These are phyloP conservation scores for Neofusicoccum sp. DNA, from an alignment of 2,329 filamentous ascomycete genomes.

Conservation along the genomic window DNA sequence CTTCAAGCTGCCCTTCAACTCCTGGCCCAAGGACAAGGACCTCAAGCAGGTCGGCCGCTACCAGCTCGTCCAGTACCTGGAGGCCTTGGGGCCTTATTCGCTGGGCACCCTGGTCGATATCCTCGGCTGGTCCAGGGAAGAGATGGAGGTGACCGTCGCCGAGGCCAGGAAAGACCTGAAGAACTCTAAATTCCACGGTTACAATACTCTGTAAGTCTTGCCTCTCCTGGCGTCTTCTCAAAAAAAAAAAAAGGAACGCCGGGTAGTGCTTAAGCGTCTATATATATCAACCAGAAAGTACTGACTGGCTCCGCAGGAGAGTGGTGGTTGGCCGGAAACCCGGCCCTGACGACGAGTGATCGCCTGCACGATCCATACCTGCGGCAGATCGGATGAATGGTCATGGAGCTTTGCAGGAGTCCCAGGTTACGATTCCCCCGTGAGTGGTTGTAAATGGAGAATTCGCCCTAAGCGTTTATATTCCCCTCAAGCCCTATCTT, in stretches of 20 bases:
- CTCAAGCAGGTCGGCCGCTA: slow-evolving; percentile 20
- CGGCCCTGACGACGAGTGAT: neutral
- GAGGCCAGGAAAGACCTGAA: slow-evolving; percentile 21
- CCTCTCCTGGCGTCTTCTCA: neutral
- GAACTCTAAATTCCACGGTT: slow-evolving; percentile 23
- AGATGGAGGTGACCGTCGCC: slow-evolving; percentile 20
- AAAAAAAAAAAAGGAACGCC: too few relatives aligned
- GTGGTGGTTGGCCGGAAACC: slow-evolving; percentile 4
- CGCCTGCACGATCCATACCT: too few relatives aligned
- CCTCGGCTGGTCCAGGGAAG: slow-evolving; percentile 14
- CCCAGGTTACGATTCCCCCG: too few relatives aligned
- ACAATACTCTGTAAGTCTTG: slow-evolving; percentile 28
- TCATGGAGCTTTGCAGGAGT: too few relatives aligned
- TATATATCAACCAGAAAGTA: too few relatives aligned
- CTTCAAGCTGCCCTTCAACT: slow-evolving; percentile 21
- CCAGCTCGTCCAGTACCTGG: slow-evolving; percentile 21
- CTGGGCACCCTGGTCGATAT: slow-evolving; percentile 15
- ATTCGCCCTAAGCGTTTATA: too few relatives aligned
- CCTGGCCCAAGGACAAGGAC: slow-evolving; percentile 18
- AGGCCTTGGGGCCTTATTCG: slow-evolving; percentile 19
- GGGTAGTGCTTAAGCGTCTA: too few relatives aligned
- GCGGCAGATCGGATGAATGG: too few relatives aligned
- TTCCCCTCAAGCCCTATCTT: too few relatives aligned
- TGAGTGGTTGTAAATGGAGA: too few relatives aligned
- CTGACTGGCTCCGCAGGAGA: neutral